Evolutionary conservation across 257 asterid species (phyloP).

Genomic region (Scutellaria barbata): DNA sequence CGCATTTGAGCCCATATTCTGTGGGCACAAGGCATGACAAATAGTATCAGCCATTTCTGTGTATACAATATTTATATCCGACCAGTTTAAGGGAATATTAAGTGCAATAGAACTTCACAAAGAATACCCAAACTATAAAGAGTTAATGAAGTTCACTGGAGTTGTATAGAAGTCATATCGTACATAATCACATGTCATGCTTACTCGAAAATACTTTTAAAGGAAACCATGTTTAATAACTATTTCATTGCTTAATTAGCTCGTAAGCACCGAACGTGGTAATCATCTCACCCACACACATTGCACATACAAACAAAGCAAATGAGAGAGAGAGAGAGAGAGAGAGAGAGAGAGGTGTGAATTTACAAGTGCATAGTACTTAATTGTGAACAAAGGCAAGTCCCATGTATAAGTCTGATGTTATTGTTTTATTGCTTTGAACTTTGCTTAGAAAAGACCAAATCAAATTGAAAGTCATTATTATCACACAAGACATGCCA

Average conservation of each 20-base stretch:
- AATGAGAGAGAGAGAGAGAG: conserved; percentile 52
- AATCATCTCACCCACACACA: conserved; percentile 70
- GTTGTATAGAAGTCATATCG: not conserved
- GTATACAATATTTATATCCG: too few relatives aligned
- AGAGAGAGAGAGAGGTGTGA: too few relatives aligned
- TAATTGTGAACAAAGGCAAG: conserved; percentile 69
- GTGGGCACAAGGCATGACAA: too few relatives aligned
- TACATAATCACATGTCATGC: conserved; percentile 39
- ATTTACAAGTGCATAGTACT: conserved; percentile 43
- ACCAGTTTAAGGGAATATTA: too few relatives aligned
- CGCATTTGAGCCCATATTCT: too few relatives aligned
- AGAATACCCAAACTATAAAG: too few relatives aligned
- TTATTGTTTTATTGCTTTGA: conserved; percentile 35
- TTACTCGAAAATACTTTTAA: conserved; percentile 4
- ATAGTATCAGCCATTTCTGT: too few relatives aligned
- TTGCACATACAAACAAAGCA: conserved; percentile 60
- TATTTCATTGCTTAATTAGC: conserved; percentile 73
- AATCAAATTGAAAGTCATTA: conserved; percentile 73
- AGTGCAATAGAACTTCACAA: too few relatives aligned
- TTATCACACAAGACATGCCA: conserved; percentile 75
- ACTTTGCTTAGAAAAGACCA: conserved; percentile 72
- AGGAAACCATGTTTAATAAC: conserved; percentile 28
- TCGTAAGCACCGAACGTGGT: conserved; percentile 64
- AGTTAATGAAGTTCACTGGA: not conserved
- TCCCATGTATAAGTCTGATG: conserved; percentile 52